A percentile compares a stretch with the other conserved stretches of the same genome.
Evolutionary conservation across 108 stramenopile species (phyloP).

Genomic region (Hondaea fermentalgiana): DNA sequence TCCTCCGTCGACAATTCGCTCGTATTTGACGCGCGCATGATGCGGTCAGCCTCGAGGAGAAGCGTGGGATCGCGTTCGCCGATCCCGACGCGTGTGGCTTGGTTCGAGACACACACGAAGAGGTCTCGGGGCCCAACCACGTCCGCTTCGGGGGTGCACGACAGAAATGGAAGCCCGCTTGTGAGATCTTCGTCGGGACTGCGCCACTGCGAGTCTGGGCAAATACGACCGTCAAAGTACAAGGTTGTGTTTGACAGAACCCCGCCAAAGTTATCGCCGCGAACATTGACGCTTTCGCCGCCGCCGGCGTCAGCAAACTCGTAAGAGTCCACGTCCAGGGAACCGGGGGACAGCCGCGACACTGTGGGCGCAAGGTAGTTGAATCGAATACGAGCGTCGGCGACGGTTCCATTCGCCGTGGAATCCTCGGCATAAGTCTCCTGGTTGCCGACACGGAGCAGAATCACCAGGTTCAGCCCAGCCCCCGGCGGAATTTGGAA

Average conservation of each 20-base stretch:
- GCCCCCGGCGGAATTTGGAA: not conserved
- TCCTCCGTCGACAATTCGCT: not conserved
- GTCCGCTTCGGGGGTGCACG: not conserved
- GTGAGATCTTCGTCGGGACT: not conserved
- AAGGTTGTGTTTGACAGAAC: not conserved
- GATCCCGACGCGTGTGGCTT: not conserved
- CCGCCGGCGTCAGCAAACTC: not conserved
- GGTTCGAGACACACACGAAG: not conserved
- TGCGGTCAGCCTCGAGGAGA: not conserved
- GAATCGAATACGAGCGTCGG: not conserved
- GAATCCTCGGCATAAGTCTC: not conserved
- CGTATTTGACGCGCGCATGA: not conserved
- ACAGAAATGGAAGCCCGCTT: not conserved
- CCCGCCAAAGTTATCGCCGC: not conserved
- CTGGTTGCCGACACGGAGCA: not conserved
- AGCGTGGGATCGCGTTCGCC: not conserved
- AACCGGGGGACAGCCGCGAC: not conserved
- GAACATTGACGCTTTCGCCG: not conserved
- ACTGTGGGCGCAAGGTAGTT: not conserved
- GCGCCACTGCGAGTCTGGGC: not conserved
- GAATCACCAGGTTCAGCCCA: not conserved
- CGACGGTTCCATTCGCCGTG: not conserved
- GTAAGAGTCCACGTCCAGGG: not conserved
- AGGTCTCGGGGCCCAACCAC: not conserved
- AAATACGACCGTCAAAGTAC: not conserved